Conservation (phyloP, 106 monocot genomes). For the Acorus gramineus region DNA sequence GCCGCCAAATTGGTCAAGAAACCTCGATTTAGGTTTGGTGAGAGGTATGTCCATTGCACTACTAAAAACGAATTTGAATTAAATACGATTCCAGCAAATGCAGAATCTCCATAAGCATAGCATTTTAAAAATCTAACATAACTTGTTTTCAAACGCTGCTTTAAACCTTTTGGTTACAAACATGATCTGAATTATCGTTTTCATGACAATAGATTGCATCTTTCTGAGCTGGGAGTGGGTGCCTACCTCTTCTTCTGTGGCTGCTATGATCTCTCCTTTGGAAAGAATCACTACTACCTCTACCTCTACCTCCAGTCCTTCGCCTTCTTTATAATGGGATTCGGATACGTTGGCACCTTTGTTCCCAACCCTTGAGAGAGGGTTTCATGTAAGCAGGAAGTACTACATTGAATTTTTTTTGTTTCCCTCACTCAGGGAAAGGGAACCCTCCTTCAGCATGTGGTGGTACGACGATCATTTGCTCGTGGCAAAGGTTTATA, state of each 20-base stretch:
- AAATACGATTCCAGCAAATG: too few relatives aligned
- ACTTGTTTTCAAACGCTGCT: not conserved
- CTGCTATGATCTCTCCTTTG: constrained; percentile 35
- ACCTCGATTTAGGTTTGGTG: constrained; percentile 24
- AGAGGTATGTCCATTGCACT: constrained; percentile 6
- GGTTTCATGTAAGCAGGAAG: too few relatives aligned
- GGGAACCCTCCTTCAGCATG: too few relatives aligned
- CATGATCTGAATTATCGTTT: not conserved
- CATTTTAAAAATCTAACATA: too few relatives aligned
- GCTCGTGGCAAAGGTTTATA: too few relatives aligned
- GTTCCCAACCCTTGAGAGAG: constrained; percentile 4
- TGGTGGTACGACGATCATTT: too few relatives aligned
- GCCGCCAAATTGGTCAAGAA: constrained; percentile 17
- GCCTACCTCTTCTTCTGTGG: constrained; percentile 43
- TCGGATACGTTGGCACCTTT: constrained; percentile 32
- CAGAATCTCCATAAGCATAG: too few relatives aligned
- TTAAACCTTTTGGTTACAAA: not conserved
- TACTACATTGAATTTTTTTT: too few relatives aligned
- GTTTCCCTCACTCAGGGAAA: too few relatives aligned
- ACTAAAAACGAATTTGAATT: too few relatives aligned
- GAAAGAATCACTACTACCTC: constrained; percentile 36
- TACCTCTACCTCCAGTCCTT: constrained; percentile 34
- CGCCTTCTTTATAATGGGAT: constrained; percentile 36
- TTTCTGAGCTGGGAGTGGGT: constrained; percentile 28
- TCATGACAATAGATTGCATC: constrained; percentile 12